Conservation (phyloP, 345 rosid genomes). For the Camelina neglecta region DNA sequence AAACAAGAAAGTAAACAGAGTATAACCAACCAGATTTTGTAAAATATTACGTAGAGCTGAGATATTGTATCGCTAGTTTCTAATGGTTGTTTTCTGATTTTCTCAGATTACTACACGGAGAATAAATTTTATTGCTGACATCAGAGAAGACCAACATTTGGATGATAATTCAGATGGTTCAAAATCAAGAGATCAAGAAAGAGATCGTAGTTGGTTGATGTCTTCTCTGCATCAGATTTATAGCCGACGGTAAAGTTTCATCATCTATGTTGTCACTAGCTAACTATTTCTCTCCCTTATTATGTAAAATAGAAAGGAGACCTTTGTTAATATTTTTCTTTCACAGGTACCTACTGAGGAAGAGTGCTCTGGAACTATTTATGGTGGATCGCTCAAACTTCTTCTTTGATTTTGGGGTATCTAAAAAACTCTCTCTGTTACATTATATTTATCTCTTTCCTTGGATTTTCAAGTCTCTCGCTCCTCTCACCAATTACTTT, state of each 20-base stretch:
- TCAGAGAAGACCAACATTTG: constrained; percentile 45
- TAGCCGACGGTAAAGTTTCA: constrained; percentile 70
- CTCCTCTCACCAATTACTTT: constrained; percentile 3
- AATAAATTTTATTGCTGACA: constrained; percentile 84
- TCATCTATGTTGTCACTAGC: constrained; percentile 14
- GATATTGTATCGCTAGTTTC: neutral
- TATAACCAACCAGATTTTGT: neutral
- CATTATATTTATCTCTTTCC: neutral
- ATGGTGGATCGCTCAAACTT: constrained; percentile 94
- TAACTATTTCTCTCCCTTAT: neutral
- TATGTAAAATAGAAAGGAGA: neutral
- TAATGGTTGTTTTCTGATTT: constrained; percentile 22
- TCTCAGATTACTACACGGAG: constrained; percentile 81
- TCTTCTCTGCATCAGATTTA: constrained; percentile 89
- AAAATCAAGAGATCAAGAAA: constrained; percentile 55
- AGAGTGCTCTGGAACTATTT: constrained; percentile 92
- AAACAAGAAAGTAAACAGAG: constrained; percentile 12
- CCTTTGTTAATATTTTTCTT: neutral
- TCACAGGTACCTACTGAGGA: constrained; percentile 78
- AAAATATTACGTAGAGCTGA: neutral
- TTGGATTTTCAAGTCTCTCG: neutral
- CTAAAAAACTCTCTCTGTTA: constrained; percentile 16
- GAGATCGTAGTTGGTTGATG: constrained; percentile 81
- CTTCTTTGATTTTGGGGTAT: constrained; percentile 97
- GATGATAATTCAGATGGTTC: constrained; percentile 50